These are phyloP conservation scores for Penicillium macrosclerotiorum DNA, from an alignment of 495 filamentous ascomycete species.

Conservation along the genomic window DNA sequence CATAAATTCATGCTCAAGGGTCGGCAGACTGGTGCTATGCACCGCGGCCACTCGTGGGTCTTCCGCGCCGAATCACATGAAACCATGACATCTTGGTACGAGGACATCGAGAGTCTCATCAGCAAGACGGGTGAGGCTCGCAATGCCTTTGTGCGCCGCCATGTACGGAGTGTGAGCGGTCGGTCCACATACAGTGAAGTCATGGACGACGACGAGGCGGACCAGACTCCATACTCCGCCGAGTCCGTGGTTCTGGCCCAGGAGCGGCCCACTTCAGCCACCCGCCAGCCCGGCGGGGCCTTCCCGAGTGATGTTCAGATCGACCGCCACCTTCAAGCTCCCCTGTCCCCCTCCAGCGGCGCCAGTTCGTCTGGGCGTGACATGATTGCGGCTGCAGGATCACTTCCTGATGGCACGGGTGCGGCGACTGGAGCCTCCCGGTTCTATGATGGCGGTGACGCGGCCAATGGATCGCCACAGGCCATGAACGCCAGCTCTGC, in stretches of 20 bases:
- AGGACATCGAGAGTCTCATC: constrained; percentile 83
- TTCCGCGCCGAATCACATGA: constrained; percentile 94
- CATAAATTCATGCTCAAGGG: constrained; percentile 98
- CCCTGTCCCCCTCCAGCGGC: constrained; percentile 72
- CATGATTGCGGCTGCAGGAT: constrained; percentile 55
- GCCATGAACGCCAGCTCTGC: constrained; percentile 5
- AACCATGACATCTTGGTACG: constrained; percentile 96
- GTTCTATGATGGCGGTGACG: constrained; percentile 13
- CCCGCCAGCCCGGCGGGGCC: constrained; percentile 78
- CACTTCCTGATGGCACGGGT: constrained; percentile 48
- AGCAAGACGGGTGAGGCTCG: constrained; percentile 88
- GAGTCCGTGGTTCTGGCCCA: constrained; percentile 46
- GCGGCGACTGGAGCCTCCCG: constrained; percentile 16
- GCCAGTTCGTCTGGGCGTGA: constrained; percentile 66
- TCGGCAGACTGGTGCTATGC: constrained; percentile 87
- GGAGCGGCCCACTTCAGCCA: constrained; percentile 46
- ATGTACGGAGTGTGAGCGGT: constrained; percentile 72
- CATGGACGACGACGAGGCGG: constrained; percentile 86
- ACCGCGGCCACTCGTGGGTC: constrained; percentile 95
- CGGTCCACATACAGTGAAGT: constrained; percentile 67
- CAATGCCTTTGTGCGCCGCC: constrained; percentile 77
- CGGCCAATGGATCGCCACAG: constrained; percentile 13
- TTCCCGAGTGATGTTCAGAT: constrained; percentile 87
- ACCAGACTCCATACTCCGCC: constrained; percentile 67
- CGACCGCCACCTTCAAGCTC: constrained; percentile 73